Percentiles rank a stretch among this genome's conserved stretches.
Conservation (phyloP, 108 stramenopile genomes). For the Conticribra weissflogii region DNA sequence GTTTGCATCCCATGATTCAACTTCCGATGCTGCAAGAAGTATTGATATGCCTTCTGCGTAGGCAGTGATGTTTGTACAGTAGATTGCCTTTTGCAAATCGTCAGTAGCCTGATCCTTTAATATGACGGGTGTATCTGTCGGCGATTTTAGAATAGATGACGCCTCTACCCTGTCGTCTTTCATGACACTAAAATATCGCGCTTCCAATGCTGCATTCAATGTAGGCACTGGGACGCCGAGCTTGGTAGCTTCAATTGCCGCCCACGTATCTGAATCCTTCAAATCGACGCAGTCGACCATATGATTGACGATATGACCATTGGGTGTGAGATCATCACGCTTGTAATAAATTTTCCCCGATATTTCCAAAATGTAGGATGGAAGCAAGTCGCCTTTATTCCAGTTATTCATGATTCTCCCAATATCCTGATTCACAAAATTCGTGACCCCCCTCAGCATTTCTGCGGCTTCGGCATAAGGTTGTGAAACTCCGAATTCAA, state of each 20-base stretch:
- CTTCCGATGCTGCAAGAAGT: constrained; percentile 81
- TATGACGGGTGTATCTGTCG: constrained; percentile 63
- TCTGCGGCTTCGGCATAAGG: constrained; percentile 89
- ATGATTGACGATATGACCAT: constrained; percentile 67
- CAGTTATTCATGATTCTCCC: constrained; percentile 74
- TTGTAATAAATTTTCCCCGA: constrained; percentile 77
- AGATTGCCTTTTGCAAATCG: constrained; percentile 86
- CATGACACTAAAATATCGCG: constrained; percentile 71
- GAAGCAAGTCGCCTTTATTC: constrained; percentile 70
- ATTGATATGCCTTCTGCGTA: constrained; percentile 93
- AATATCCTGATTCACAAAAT: constrained; percentile 79
- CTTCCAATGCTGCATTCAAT: constrained; percentile 87
- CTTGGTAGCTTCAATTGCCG: constrained; percentile 88
- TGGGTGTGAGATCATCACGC: constrained; percentile 69
- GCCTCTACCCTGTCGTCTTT: constrained; percentile 85
- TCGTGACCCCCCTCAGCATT: constrained; percentile 65
- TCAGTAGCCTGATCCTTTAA: constrained; percentile 79
- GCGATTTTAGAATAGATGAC: constrained; percentile 62
- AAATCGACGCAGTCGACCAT: constrained; percentile 86
- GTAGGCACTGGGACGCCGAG: constrained; percentile 77
- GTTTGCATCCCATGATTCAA: constrained; percentile 83
- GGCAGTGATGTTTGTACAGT: constrained; percentile 89
- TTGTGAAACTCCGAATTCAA: constrained; percentile 93
- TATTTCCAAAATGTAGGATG: constrained; percentile 84
- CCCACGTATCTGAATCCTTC: constrained; percentile 92